phyloP scores from a whole-genome alignment of 2,329 filamentous ascomycete genomes.

The Alternaria brassicae region DNA sequence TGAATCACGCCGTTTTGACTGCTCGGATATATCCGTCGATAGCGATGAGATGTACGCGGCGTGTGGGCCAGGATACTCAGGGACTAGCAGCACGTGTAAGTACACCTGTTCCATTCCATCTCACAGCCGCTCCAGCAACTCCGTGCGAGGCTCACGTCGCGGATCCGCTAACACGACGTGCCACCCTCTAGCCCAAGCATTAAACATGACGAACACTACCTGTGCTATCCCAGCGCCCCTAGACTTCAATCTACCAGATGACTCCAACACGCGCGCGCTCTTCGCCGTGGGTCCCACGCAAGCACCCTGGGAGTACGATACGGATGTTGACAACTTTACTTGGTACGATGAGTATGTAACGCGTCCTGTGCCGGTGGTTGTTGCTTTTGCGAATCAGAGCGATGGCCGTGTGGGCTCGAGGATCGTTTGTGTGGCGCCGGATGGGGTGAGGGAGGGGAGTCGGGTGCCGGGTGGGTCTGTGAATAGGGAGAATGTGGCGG shows the following conservation, averaged over 20 bases:
- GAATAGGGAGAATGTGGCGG: not conserved
- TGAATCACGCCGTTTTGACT: not conserved
- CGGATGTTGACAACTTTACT: not conserved
- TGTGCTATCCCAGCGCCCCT: not conserved
- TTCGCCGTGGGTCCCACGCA: not conserved
- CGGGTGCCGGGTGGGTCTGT: not conserved
- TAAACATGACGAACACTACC: not conserved
- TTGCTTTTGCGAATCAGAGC: not conserved
- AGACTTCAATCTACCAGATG: not conserved
- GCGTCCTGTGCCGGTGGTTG: not conserved
- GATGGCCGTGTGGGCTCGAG: not conserved
- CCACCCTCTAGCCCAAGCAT: not conserved
- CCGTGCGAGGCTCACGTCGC: too few relatives aligned
- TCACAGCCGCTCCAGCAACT: too few relatives aligned
- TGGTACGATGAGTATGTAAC: not conserved
- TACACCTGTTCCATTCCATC: not conserved
- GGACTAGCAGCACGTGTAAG: not conserved
- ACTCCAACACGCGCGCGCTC: not conserved
- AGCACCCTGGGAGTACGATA: not conserved
- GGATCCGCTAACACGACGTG: not conserved
- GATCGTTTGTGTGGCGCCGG: not conserved
- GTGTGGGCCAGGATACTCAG: not conserved
- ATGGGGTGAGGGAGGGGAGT: not conserved
- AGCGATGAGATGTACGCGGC: not conserved
- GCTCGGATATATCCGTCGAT: not conserved